Base-by-base conservation (phyloP, 768 basidiomycete species). In the Crepidotus variabilis region DNA sequence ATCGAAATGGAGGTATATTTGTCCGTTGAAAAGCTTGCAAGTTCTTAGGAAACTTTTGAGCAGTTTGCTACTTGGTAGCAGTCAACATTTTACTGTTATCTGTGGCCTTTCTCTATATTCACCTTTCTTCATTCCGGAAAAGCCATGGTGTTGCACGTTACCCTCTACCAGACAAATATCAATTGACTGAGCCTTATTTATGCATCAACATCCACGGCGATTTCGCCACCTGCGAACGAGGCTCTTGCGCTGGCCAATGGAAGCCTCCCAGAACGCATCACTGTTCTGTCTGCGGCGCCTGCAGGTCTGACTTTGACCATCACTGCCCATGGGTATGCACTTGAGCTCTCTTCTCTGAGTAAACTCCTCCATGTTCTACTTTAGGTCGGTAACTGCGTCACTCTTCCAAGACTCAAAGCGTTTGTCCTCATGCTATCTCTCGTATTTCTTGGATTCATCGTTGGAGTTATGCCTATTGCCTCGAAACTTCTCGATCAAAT, bases 241-340 rank as follows among this genome's bases (percentile, higher is more conserved):
- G 61, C 11, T 48, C 56, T 11, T 78, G 77, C 58, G 62, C 64
- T 21, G 69, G 69, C 10, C 62, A 63, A 36, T 79, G 76, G 76
- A 77, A 75, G 57, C 76, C 78, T 10, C 78, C 78, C 6, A 65
- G 75, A 50, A 65, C 72, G 6, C 74, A 76, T 60, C 77, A 79
- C 57, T 79, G 77, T 62, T 75, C 74, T n/a, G 67, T 67, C 9
- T 79, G 77, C 51, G 73, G 72, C 34, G 74, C 76, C 14, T 79
- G 77, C 59, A 69, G 77, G 32, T 63, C 76, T 39, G 71, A 72
- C 24, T 77, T 76, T 58, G 76, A 79, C 57, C 77, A 79, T 59
- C 77, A 79, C 59, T 79, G 77, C 59, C 74, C 77, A 32, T 79
- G 77, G 77, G 77, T 77, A 52, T 24, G 67, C 57, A n/a, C 16